Evolutionary conservation across 2,329 filamentous ascomycete genomes (phyloP).

Genomic region (Talaromyces sp.): DNA sequence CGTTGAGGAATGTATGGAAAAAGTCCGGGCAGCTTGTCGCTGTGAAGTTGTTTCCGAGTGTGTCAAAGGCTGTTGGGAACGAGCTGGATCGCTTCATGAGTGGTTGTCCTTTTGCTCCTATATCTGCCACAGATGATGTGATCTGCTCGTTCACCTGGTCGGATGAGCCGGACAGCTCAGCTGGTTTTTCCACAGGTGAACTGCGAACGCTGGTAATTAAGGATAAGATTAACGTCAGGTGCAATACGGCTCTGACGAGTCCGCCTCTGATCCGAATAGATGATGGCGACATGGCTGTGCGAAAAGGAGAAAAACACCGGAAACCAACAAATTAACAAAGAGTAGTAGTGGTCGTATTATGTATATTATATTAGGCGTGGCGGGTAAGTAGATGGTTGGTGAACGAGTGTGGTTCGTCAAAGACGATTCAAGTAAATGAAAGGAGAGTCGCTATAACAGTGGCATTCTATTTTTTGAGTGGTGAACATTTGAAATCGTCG

Average conservation of each 20-base stretch:
- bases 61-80: constrained; percentile 63
- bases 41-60: constrained; percentile 59
- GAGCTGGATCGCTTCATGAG: not conserved
- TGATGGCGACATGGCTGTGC: not conserved
- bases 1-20: constrained; percentile 61
- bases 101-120: not conserved
- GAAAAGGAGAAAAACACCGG: not conserved
- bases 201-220: constrained; percentile 5
- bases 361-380: not conserved
- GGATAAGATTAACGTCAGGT: constrained; percentile 9
- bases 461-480: not conserved
- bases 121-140: constrained; percentile 12
- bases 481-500: not conserved
- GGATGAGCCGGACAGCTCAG: not conserved
- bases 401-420: not conserved
- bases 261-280: not conserved
- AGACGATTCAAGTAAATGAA: not conserved
- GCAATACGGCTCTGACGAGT: not conserved
- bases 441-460: not conserved
- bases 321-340: not conserved
- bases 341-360: not conserved
- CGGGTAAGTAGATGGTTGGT: not conserved
- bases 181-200: not conserved
- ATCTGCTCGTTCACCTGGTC: not conserved
- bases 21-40: constrained; percentile 46